Evolutionary conservation across 2,329 filamentous ascomycete species (phyloP).

Genomic region (Mariannaea elegans): DNA sequence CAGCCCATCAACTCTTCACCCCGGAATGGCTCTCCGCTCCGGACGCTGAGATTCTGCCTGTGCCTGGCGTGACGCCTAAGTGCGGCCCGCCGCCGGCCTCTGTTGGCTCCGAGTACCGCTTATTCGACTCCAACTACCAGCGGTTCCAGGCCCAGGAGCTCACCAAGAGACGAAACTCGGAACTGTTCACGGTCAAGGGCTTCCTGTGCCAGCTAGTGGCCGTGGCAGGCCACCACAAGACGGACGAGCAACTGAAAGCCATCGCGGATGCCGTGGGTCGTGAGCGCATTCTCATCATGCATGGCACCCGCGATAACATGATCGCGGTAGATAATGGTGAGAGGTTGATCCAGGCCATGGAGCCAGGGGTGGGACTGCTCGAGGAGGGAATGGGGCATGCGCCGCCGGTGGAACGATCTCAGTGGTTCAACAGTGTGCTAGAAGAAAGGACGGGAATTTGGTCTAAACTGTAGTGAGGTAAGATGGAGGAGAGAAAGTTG

Average conservation of each 20-base stretch:
- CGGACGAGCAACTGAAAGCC: conserved; percentile 56
- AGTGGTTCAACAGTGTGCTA: conserved; percentile 73
- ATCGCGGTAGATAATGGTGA: conserved; percentile 75
- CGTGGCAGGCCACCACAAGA: conserved; percentile 83
- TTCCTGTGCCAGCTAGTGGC: conserved; percentile 83
- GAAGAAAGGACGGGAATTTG: conserved; percentile 64
- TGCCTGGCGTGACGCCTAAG: conserved; percentile 50
- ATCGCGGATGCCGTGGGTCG: conserved; percentile 76
- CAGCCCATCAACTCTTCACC: conserved; percentile 73
- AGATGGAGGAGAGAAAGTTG: not conserved
- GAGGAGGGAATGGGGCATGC: conserved; percentile 81
- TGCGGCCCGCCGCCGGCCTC: conserved; percentile 46
- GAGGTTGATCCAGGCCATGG: conserved; percentile 71
- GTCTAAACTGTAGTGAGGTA: conserved; percentile 49
- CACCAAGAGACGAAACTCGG: conserved; percentile 70
- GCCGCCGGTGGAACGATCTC: conserved; percentile 73
- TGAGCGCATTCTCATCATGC: conserved; percentile 78
- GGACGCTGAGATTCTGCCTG: conserved; percentile 65
- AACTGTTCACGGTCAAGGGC: conserved; percentile 69
- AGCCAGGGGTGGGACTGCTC: conserved; percentile 68
- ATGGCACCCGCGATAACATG: conserved; percentile 82
- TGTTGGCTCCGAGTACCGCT: conserved; percentile 52
- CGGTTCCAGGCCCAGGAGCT: conserved; percentile 84
- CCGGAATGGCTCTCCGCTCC: conserved; percentile 68
- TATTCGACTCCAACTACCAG: conserved; percentile 80